phyloP scores from a whole-genome alignment of 495 filamentous ascomycete species.

The Poronia punctata region DNA sequence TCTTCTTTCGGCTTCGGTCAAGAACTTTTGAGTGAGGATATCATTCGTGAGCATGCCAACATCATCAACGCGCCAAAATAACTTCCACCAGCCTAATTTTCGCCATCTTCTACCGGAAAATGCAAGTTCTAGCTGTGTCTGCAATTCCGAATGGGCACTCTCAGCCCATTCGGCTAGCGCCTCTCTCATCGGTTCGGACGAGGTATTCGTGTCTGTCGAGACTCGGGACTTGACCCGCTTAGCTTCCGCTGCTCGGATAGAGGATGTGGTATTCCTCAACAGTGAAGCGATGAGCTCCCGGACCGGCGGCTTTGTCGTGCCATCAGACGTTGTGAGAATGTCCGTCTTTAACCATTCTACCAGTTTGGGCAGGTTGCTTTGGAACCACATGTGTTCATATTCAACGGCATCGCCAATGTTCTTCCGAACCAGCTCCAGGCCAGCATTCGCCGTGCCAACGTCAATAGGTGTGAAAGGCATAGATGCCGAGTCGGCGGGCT shows the following conservation, averaged over 20 bases:
- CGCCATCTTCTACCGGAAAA: slow-evolving; percentile 66
- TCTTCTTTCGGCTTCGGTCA: slow-evolving; percentile 64
- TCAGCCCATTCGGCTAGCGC: slow-evolving; percentile 68
- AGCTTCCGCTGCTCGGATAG: slow-evolving; percentile 45
- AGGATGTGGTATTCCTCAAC: slow-evolving; percentile 49
- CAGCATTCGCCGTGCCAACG: slow-evolving; percentile 45
- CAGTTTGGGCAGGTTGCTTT: slow-evolving; percentile 58
- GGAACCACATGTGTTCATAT: slow-evolving; percentile 68
- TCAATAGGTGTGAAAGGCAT: slow-evolving; percentile 34
- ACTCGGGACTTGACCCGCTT: slow-evolving; percentile 24
- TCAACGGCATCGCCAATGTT: slow-evolving; percentile 58
- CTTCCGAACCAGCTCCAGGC: slow-evolving; percentile 57
- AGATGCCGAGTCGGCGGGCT: slow-evolving; percentile 21
- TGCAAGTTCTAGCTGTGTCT: slow-evolving; percentile 64
- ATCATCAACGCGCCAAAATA: slow-evolving; percentile 91
- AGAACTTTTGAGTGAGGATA: slow-evolving; percentile 65
- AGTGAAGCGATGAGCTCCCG: slow-evolving; percentile 60
- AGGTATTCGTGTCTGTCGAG: slow-evolving; percentile 32
- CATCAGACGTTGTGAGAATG: slow-evolving; percentile 31
- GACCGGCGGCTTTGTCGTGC: slow-evolving; percentile 52
- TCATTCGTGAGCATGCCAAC: slow-evolving; percentile 74
- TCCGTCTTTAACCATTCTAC: slow-evolving; percentile 60
- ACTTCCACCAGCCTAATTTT: slow-evolving; percentile 83
- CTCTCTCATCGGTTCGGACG: slow-evolving; percentile 44
- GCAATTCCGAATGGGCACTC: slow-evolving; percentile 72